These are phyloP conservation scores for Globisporangium heterothallicum DNA, from an alignment of 352 stramenopile genomes.

Conservation along the genomic window DNA sequence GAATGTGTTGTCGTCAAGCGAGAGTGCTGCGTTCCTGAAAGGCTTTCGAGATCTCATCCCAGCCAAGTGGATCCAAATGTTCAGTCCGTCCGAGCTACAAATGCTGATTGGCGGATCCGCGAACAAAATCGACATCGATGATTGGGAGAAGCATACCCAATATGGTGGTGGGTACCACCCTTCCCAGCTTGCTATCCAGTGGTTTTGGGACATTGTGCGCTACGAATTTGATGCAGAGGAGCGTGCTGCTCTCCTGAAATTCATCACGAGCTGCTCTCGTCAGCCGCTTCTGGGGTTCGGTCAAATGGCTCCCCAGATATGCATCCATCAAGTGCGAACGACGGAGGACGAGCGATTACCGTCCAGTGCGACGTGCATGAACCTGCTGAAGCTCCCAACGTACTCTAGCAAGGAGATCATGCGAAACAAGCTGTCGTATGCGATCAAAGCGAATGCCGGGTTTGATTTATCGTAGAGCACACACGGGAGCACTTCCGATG, in stretches of 20 bases:
- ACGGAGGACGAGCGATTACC: conserved; percentile 64
- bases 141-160: conserved; percentile 89
- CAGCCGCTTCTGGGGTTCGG: conserved; percentile 94
- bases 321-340: conserved; percentile 85
- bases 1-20: conserved; percentile 76
- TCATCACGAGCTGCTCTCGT: conserved; percentile 92
- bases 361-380: conserved; percentile 95
- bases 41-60: conserved; percentile 77
- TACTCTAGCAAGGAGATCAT: conserved; percentile 95
- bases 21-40: conserved; percentile 58
- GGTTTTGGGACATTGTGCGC: conserved; percentile 76
- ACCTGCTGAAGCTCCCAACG: conserved; percentile 95
- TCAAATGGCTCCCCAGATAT: conserved; percentile 92
- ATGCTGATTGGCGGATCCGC: conserved; percentile 86
- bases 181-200: conserved; percentile 59
- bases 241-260: conserved; percentile 90
- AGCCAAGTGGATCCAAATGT: conserved; percentile 75
- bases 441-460: conserved; percentile 93
- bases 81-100: conserved; percentile 91
- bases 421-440: conserved; percentile 92
- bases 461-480: conserved; percentile 96
- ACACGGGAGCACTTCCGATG: too few species aligned
- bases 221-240: conserved; percentile 81
- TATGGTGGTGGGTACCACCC: conserved; percentile 95
- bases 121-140: conserved; percentile 92